Conservation (phyloP, 345 rosid genomes). For the Odontarrhena argentea region DNA sequence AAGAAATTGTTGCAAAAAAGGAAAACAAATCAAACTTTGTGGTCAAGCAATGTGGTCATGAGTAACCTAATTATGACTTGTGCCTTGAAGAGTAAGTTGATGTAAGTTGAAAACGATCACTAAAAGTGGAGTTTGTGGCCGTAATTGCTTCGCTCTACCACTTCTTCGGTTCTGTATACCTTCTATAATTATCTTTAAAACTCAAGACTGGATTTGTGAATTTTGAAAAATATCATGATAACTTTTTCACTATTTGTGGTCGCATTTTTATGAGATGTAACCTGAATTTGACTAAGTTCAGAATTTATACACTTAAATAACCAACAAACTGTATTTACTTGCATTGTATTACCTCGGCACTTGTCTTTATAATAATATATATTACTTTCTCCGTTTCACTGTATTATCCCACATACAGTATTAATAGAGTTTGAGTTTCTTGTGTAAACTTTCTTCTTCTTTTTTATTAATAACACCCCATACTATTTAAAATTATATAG, state of each 20-base stretch:
- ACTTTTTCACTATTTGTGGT: neutral
- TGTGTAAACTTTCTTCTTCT: conserved; percentile 1
- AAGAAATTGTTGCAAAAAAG: conserved; percentile 18
- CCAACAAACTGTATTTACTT: neutral
- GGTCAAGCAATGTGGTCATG: conserved; percentile 40
- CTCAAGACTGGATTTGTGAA: neutral
- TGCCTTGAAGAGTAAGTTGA: conserved; percentile 39
- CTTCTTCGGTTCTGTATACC: neutral
- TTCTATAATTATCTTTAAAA: neutral
- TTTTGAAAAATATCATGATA: neutral
- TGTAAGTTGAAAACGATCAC: conserved; percentile 30
- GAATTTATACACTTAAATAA: neutral
- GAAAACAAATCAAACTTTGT: conserved; percentile 41
- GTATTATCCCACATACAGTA: no score
- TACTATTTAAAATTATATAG: neutral
- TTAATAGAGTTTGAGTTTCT: neutral
- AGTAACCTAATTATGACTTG: conserved; percentile 43
- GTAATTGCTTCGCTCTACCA: conserved; percentile 22
- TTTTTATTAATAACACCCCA: neutral
- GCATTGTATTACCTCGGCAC: neutral
- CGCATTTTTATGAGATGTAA: neutral
- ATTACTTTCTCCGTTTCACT: no score
- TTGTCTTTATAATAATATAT: neutral
- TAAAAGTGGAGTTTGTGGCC: conserved; percentile 26
- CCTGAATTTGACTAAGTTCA: neutral